phyloP scores from a whole-genome alignment of 83 land plant genomes.

The Thuja plicata region DNA sequence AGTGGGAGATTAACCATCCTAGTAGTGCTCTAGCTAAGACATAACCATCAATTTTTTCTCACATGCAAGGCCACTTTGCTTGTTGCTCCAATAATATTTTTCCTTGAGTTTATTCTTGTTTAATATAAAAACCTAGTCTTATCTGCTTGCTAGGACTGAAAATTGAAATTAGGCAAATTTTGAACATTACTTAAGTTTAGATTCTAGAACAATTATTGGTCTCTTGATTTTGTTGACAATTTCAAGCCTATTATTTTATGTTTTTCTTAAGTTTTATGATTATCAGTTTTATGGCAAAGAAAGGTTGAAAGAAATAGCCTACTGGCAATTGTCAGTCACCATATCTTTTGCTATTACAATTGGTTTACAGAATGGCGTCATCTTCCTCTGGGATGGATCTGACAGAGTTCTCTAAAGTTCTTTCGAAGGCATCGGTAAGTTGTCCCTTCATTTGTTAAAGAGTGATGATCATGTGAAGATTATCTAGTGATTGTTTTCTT shows the following conservation, averaged over 20 bases:
- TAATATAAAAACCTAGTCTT: not conserved
- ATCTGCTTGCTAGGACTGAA: not conserved
- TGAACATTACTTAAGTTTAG: not conserved
- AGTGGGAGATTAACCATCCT: not conserved
- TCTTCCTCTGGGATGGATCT: slow-evolving; percentile 4
- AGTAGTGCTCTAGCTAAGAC: not conserved
- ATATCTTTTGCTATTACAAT: not conserved
- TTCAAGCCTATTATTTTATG: not conserved
- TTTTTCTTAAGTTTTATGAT: not conserved
- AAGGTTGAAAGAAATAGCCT: not conserved
- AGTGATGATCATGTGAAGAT: not conserved
- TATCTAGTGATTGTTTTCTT: not conserved
- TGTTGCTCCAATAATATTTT: not conserved
- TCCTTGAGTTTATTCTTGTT: not conserved
- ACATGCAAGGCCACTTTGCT: not conserved
- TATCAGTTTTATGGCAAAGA: not conserved
- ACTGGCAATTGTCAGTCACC: not conserved
- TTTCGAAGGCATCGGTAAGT: slow-evolving; percentile 9
- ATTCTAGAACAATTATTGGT: not conserved
- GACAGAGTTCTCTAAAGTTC: slow-evolving; percentile 2
- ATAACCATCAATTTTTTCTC: not conserved
- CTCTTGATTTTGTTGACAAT: not conserved
- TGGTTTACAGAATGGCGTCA: slow-evolving; percentile 11
- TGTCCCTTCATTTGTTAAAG: not conserved
- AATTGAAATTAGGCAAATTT: not conserved